Conservation (phyloP, 2,329 filamentous ascomycete genomes). For the Colletotrichum abscissum region DNA sequence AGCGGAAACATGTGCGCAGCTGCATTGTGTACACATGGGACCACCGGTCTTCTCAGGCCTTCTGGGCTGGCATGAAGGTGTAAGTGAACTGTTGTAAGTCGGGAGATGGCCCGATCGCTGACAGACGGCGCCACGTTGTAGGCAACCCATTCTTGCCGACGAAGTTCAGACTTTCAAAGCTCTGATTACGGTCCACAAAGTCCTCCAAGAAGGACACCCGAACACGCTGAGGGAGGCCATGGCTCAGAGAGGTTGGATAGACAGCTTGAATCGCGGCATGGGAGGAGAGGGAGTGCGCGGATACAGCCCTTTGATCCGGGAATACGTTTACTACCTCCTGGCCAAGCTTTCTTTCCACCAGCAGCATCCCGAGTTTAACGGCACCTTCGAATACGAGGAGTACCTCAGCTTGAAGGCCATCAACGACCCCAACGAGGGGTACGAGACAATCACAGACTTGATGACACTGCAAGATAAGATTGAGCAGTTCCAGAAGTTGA, state of each 20-base stretch:
- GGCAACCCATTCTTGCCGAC: constrained; percentile 97
- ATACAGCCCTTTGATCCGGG: constrained; percentile 91
- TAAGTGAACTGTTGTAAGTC: constrained; percentile 58
- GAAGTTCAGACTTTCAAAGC: constrained; percentile 99
- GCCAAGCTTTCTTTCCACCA: constrained; percentile 97
- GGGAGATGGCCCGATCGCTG: neutral
- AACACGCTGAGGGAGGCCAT: constrained; percentile 89
- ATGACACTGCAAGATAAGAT: constrained; percentile 99
- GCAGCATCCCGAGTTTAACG: constrained; percentile 97
- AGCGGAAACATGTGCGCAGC: constrained; percentile 94
- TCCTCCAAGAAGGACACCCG: constrained; percentile 95
- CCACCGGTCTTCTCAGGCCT: constrained; percentile 93
- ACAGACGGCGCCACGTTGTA: constrained; percentile 48
- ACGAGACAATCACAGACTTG: constrained; percentile 94
- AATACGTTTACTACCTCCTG: constrained; percentile 96
- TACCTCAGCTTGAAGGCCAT: constrained; percentile 98
- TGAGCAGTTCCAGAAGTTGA: constrained; percentile 97
- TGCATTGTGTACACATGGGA: constrained; percentile 99
- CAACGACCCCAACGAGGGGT: constrained; percentile 98
- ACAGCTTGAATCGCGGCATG: constrained; percentile 88
- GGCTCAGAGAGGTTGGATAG: constrained; percentile 89
- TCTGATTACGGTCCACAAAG: constrained; percentile 96
- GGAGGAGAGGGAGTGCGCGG: constrained; percentile 86
- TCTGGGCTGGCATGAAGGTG: constrained; percentile 99
- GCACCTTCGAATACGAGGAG: constrained; percentile 98